These are phyloP conservation scores for Trichoderma parareesei DNA, from an alignment of 495 filamentous ascomycete genomes.

Conservation along the genomic window DNA sequence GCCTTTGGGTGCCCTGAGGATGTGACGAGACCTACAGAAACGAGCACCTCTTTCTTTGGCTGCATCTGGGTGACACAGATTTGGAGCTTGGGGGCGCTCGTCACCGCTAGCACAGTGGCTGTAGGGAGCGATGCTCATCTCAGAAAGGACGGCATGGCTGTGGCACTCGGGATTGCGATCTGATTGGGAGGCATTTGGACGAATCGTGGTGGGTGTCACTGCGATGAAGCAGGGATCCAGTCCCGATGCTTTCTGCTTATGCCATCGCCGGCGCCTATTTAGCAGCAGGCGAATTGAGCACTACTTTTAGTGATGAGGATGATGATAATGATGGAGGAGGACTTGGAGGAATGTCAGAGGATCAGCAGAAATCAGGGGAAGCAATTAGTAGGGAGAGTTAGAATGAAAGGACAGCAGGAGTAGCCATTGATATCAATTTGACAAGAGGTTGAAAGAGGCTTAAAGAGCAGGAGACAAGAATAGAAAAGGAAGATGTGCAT, in stretches of 20 bases:
- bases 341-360: no score
- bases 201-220: background rate
- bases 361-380: no score
- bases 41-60: background rate
- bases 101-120: slow-evolving; percentile 4
- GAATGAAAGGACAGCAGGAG: no score
- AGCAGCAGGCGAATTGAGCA: background rate
- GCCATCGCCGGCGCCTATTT: background rate
- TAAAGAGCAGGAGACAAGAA: no score
- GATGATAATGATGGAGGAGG: no score
- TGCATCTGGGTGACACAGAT: background rate
- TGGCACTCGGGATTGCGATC: background rate
- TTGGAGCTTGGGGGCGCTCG: background rate
- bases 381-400: no score
- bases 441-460: no score
- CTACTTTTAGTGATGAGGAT: no score
- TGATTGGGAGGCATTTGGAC: slow-evolving; percentile 3
- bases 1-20: background rate
- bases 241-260: background rate
- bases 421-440: no score
- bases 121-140: background rate
- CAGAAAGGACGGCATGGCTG: background rate
- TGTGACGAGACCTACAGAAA: slow-evolving; percentile 1
- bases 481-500: no score
- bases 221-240: background rate